These are phyloP conservation scores for Ceriops decandra DNA, from an alignment of 345 rosid species.

Conservation along the genomic window DNA sequence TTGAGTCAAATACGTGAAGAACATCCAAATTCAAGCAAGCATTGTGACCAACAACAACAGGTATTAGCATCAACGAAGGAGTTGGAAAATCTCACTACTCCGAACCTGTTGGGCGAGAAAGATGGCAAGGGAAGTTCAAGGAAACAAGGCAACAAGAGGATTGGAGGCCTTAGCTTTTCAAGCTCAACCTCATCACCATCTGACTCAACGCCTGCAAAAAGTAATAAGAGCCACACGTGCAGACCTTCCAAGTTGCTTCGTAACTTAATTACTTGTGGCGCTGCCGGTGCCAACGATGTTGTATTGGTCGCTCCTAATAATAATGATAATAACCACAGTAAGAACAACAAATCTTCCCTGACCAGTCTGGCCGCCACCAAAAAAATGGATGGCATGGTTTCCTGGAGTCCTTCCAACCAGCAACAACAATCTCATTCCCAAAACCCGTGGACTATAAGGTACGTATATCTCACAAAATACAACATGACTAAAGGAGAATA, in stretches of 20 bases:
- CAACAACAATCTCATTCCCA: constrained; percentile 17
- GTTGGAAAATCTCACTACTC: not conserved
- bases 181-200: constrained; percentile 21
- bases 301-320: constrained; percentile 35
- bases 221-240: constrained; percentile 32
- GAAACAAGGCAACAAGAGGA: not conserved
- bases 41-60: not conserved
- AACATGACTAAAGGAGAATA: no score
- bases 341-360: not conserved
- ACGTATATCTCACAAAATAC: not conserved
- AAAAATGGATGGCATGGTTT: constrained; percentile 9
- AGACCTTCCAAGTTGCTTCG: constrained; percentile 45
- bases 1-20: constrained; percentile 23
- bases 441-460: constrained; percentile 15
- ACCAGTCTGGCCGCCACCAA: constrained; percentile 2
- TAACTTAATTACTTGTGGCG: constrained; percentile 48
- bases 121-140: not conserved
- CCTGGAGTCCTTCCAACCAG: constrained; percentile 37
- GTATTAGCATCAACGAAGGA: not conserved
- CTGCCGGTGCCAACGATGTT: constrained; percentile 44
- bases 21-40: not conserved
- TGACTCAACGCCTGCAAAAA: constrained; percentile 22
- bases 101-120: constrained; percentile 10
- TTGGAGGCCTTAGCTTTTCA: not conserved
- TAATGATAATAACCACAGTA: not conserved